phyloP scores from a whole-genome alignment of 495 filamentous ascomycete genomes.

The Daldinia concentrica region DNA sequence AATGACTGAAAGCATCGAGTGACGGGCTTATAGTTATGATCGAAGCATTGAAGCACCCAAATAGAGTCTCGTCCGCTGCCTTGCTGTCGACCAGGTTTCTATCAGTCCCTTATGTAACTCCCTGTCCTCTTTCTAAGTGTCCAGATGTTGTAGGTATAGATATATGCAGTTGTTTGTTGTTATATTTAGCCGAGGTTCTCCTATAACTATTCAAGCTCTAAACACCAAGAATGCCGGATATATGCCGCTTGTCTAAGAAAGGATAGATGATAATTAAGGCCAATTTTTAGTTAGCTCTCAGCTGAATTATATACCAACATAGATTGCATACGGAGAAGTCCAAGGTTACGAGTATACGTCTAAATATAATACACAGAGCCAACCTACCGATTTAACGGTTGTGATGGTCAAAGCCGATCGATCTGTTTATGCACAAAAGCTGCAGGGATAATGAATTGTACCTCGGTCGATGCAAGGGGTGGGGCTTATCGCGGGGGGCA shows the following conservation, averaged over 20 bases:
- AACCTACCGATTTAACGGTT: constrained; percentile 1
- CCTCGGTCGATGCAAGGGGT: constrained; percentile 21
- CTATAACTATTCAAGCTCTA: no score
- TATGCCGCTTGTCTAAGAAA: background rate
- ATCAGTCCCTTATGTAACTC: no score
- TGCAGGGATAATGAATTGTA: constrained; percentile 19
- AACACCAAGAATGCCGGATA: constrained; percentile 5
- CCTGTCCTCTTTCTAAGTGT: no score
- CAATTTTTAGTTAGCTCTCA: no score
- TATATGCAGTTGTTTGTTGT: no score
- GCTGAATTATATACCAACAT: no score
- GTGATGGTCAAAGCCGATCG: constrained; percentile 27
- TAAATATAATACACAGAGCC: constrained; percentile 2
- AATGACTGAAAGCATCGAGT: background rate
- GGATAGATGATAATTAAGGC: no score
- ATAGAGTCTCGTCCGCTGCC: background rate
- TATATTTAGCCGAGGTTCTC: constrained; percentile 32
- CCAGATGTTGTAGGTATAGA: no score
- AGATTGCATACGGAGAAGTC: no score
- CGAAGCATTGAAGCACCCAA: constrained; percentile 1
- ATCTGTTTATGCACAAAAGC: constrained; percentile 7
- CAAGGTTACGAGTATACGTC: background rate
- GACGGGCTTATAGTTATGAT: background rate
- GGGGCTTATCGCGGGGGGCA: constrained; percentile 13
- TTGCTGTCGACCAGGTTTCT: background rate